Conservation (phyloP, 768 basidiomycete species). For the Lactarius sanguifluus region DNA sequence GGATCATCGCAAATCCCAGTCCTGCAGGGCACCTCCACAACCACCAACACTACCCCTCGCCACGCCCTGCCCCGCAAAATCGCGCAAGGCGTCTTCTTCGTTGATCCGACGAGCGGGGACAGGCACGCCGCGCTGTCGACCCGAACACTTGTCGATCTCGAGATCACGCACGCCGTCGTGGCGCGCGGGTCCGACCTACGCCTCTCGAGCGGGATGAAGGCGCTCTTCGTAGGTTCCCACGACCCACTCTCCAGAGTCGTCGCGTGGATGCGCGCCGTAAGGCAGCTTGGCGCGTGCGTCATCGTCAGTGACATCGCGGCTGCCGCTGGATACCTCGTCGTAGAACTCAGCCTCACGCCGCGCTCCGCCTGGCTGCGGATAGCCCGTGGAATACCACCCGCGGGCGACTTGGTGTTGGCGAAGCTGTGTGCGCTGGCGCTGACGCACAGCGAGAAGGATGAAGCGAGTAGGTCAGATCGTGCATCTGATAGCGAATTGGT, state of each 20-base stretch:
- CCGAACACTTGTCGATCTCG: background rate
- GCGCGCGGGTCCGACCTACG: conserved; percentile 2
- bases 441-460: background rate
- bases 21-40: background rate
- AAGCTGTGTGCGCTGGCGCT: conserved; percentile 8
- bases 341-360: conserved; percentile 15
- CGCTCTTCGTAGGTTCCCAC: conserved; percentile 18
- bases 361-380: conserved; percentile 22
- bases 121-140: background rate
- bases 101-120: background rate
- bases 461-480: background rate
- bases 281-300: conserved; percentile 13
- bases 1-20: background rate
- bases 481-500: background rate
- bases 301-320: conserved; percentile 18
- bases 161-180: conserved; percentile 21
- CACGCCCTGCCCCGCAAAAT: conserved; percentile 15
- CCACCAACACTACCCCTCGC: background rate
- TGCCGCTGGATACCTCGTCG: conserved; percentile 22
- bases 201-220: conserved; percentile 13
- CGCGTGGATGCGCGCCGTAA: conserved; percentile 23
- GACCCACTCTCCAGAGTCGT: conserved; percentile 24
- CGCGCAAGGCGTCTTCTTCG: conserved; percentile 19
- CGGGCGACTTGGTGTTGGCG: conserved; percentile 9
- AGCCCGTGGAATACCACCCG: conserved; percentile 18